Base-by-base conservation (phyloP, 192 early-diverging fungal genomes). In the Helicostylum pulchrum region DNA sequence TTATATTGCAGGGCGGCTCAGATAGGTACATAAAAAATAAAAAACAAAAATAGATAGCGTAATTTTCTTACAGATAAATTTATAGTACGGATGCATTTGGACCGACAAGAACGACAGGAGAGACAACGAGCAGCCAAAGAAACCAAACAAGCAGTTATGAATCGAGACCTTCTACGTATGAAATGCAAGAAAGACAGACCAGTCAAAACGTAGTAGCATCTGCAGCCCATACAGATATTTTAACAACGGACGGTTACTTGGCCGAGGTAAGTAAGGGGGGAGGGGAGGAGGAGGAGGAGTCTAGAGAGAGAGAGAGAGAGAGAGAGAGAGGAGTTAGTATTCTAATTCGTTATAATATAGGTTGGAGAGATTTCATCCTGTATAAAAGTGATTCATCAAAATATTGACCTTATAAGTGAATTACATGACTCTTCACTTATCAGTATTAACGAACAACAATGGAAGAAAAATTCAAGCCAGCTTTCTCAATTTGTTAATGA, bases 381-480 rank as follows among this genome's bases (percentile, higher is more conserved):
- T 45, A 59, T 59, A 15, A 59, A 59, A 44, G 12, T 17, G 26
- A 45, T 59, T 4, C 7, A 59, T 59, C 57, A 44, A 7, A 64
- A 64, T 43, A 64, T 64, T 17, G 50, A 43, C 42, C 34, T 31
- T 64, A 64, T 64, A 8, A 51, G 42, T 20, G 62, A 42, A 53
- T 42, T 64, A 6, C 62, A 64, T 26, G 50, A 53, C 42, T 21
- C 49, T 44, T 58, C 67, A 49, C 20, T 68, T 3, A 31, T 19
- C 30, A 54, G 56, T 17, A 68, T 59, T 26, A 68, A 68, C 15
- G 67, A 68, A 45, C 12, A 60, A 5, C 67, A 68, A 53, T 52
- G 58, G 26, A 60, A 32, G 15, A 53, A 62, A 14, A 52, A 39
- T 31, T 21, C 53, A 12, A 21, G 15, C 10, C 44, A 67, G 17